Percentiles rank a stretch among this genome's conserved stretches.
Evolutionary conservation across 257 asterid genomes (phyloP).

Genomic region (Capsicum baccatum): DNA sequence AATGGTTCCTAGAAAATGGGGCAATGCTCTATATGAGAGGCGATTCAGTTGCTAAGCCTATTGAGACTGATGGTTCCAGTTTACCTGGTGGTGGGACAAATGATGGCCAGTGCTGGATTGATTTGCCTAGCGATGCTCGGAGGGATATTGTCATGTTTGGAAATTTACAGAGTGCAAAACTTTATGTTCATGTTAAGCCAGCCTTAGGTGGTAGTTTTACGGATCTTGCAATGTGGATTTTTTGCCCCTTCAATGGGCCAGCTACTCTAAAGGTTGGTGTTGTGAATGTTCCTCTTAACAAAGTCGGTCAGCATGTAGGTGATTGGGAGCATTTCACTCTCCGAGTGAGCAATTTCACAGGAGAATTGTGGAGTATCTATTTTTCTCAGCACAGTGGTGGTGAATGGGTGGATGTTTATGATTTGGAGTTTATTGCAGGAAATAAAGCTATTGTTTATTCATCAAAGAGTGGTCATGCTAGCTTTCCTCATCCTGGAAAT

Average conservation of each 20-base stretch:
- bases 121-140: conserved; percentile 61
- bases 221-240: conserved; percentile 87
- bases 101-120: conserved; percentile 85
- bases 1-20: conserved; percentile 84
- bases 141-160: conserved; percentile 61
- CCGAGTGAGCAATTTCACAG: conserved; percentile 80
- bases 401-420: conserved; percentile 71
- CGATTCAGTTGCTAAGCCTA: conserved; percentile 45
- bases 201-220: conserved; percentile 90
- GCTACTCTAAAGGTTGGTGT: conserved; percentile 74
- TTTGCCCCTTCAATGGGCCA: conserved; percentile 91
- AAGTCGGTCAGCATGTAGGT: conserved; percentile 88
- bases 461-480: conserved; percentile 82
- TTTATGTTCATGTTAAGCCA: conserved; percentile 85
- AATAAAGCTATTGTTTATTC: conserved; percentile 78
- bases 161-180: conserved; percentile 71
- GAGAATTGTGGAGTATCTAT: conserved; percentile 86
- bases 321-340: conserved; percentile 99
- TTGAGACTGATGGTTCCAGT: conserved; percentile 69
- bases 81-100: conserved; percentile 81
- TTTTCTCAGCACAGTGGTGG: conserved; percentile 99
- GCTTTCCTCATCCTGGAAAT: conserved; percentile 84
- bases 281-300: conserved; percentile 59
- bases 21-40: conserved; percentile 58
- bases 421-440: conserved; percentile 75